phyloP scores from a whole-genome alignment of 2,329 filamentous ascomycete species.

The Purpureocillium takamizusanense region DNA sequence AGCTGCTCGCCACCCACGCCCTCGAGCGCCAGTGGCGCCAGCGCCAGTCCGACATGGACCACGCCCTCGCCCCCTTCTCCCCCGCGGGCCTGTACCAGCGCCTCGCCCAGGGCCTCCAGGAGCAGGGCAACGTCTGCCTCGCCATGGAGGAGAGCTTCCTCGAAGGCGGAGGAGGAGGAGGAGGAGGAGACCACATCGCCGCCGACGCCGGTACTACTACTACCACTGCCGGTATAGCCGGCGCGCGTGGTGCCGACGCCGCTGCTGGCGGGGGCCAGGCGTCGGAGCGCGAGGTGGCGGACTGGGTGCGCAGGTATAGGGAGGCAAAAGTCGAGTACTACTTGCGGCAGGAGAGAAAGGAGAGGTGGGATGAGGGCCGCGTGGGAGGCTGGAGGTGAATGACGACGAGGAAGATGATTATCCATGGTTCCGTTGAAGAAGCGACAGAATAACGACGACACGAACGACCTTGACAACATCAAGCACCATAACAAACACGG shows the following conservation, averaged over 20 bases:
- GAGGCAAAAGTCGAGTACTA: constrained; percentile 74
- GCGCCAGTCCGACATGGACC: constrained; percentile 84
- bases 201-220: no score
- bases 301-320: constrained; percentile 76
- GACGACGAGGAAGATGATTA: no score
- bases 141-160: constrained; percentile 92
- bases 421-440: no score
- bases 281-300: constrained; percentile 71
- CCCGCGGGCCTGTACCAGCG: constrained; percentile 80
- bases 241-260: no score
- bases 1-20: constrained; percentile 73
- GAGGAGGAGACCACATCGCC: not conserved
- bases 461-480: no score
- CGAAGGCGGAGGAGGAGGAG: constrained; percentile 39
- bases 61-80: constrained; percentile 73
- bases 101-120: constrained; percentile 64
- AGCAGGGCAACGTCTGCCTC: constrained; percentile 72
- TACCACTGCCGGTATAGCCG: no score
- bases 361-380: constrained; percentile 90
- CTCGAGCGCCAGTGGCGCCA: constrained; percentile 88
- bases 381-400: constrained; percentile 91
- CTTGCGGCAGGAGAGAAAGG: constrained; percentile 75
- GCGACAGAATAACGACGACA: no score
- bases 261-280: constrained; percentile 27
- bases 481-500: no score